These are phyloP conservation scores for Pichia exigua DNA, from an alignment of 805 yeast species.

Conservation along the genomic window DNA sequence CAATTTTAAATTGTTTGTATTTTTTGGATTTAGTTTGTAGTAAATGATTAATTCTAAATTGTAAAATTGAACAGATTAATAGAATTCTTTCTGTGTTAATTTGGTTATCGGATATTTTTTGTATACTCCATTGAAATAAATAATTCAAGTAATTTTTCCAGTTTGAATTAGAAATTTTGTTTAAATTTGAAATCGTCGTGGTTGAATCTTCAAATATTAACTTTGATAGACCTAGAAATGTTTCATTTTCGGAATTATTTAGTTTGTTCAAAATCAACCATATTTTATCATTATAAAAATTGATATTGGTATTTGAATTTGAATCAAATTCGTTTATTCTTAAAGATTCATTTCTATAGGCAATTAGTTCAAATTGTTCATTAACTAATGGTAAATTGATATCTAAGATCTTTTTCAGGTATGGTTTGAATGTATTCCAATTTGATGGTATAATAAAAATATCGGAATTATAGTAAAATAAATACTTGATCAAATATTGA, in stretches of 20 bases:
- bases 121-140: conserved; percentile 26
- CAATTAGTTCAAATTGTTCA: conserved; percentile 51
- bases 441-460: conserved; percentile 55
- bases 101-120: conserved; percentile 16
- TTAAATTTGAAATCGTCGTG: background rate
- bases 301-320: background rate
- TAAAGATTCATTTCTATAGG: conserved; percentile 64
- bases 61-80: conserved; percentile 22
- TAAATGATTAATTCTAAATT: conserved; percentile 16
- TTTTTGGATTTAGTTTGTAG: conserved; percentile 18
- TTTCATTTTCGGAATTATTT: conserved; percentile 19
- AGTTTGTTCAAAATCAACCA: conserved; percentile 21
- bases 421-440: conserved; percentile 49
- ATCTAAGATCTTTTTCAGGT: conserved; percentile 36
- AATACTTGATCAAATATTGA: conserved; percentile 31
- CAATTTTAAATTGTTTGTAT: conserved; percentile 21
- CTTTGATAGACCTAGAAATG: conserved; percentile 15
- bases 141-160: conserved; percentile 22
- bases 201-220: conserved; percentile 20
- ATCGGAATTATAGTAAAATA: conserved; percentile 46
- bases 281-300: conserved; percentile 11
- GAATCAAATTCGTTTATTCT: conserved; percentile 38
- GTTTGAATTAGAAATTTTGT: conserved; percentile 2
- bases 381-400: conserved; percentile 24
- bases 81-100: conserved; percentile 15